Evolutionary conservation across 805 yeast species (phyloP), one percentile per base, ranked within the genome.

Genomic region (Saturnispora serradocipensis): DNA sequence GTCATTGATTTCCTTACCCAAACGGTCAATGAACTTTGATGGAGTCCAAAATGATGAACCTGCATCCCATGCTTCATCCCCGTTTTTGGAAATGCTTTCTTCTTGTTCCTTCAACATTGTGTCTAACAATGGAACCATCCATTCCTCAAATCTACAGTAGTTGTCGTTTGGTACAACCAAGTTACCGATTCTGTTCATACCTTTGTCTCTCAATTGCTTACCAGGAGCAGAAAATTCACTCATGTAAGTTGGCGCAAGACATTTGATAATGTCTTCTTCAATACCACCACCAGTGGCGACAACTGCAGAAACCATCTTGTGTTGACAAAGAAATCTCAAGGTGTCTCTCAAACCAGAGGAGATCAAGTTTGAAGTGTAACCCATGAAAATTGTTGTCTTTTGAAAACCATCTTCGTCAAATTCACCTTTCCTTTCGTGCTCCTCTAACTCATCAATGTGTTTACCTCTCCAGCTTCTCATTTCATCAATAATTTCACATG

Each of bases 211-310:
- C 56, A 93, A 77, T 46, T 76, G 74, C 52, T 82, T 74, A 54
- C 99, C 99, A 15, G 82, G 80, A 58, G 91, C 74, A 43, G 84
- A 67, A 67, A 89, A 93, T 48, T 89, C 97, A 49, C 99, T 97
- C 75, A 95, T 73, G 63, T 82, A 90, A 7, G 99, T 93, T 51
- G 97, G 97, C 2, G 98, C 99, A 52, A 93, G 74, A 66, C 96
- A 89, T 69, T 93, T 93, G 74, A 93, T 93, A 47, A 93, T 72
- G 70, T 93, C 99, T 72, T 93, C 99, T 68, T 93, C 99, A 55
- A 93, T 82, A 59, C 99, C 99, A 58, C 99, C 99, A 22, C 97
- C 99, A 56, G 91, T 79, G n/a, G 98, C 85, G 47, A 93, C 99
- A 61, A 93, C 81, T 16, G 95, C 98, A 61, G 89, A 85, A 44